Base-by-base conservation (phyloP, 192 early-diverging fungal genomes). In the Podila horticola region DNA sequence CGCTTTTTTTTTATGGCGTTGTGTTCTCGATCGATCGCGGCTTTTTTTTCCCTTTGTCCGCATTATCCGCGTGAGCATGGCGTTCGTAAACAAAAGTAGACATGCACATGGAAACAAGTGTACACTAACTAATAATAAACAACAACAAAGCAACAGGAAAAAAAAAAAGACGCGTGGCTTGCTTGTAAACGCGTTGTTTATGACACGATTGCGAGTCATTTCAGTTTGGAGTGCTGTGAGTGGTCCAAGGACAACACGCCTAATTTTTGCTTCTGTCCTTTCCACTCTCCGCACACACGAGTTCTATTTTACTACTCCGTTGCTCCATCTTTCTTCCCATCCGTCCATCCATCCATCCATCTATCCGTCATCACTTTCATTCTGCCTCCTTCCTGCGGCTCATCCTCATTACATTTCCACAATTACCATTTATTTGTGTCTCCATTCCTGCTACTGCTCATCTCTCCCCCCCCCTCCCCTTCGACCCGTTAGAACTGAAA, bases 301-400 rank as follows among this genome's bases (percentile, higher is more conserved):
- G 58, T 38, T 65, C 36, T 45, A 31, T 65, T 13, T 45, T 51
- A 15, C 64, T 36, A 57, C 45, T 55, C 15, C n/a, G 22, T 28
- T 62, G 55, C 41, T 30, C 57, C 59, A 52, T 60, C 45, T 38
- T 58, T 8, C n/a, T 5, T 33, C 19, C 52, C 1, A 29, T 33
- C 51, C 31, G 10, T 58, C 24, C 58, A 48, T 58, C 51, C 55
- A 9, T 36, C 64, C 65, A 55, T 59, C 41, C 64, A 55, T 74
- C 62, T 9, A 19, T 65, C 36, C 49, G 17, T 5, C 41, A 3
- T 10, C 48, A 5, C 58, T 58, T 22, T 64, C 45, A 50, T 50
- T 20, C 12, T 20, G 13, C 15, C 36, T 1, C 1, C 66, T 24
- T 30, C 10, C 34, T 67, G 6, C 11, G 5, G 26, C 50, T 20